phyloP scores from a whole-genome alignment of 768 basidiomycete species.

The Multifurca ochricompacta region DNA sequence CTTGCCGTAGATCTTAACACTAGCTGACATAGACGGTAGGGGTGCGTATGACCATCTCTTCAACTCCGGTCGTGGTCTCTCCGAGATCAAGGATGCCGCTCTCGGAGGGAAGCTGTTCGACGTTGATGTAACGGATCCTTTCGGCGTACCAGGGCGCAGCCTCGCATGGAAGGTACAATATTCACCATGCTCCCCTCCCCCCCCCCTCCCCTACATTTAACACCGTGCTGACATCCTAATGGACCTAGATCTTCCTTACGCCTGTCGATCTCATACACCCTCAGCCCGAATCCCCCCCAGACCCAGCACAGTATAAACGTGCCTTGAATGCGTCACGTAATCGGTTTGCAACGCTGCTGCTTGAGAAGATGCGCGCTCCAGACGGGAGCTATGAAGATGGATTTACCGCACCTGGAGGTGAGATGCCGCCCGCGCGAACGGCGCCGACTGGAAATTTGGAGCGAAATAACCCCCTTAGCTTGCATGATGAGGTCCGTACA shows the following conservation, averaged over 20 bases:
- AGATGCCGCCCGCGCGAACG: slow-evolving; percentile 27
- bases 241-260: slow-evolving; percentile 56
- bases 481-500: slow-evolving; percentile 56
- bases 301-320: slow-evolving; percentile 23
- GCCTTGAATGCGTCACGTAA: slow-evolving; percentile 43
- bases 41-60: slow-evolving; percentile 40
- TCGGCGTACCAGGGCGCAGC: slow-evolving; percentile 67
- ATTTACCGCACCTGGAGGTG: slow-evolving; percentile 46
- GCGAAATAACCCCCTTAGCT: slow-evolving; percentile 72
- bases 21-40: slow-evolving; percentile 25
- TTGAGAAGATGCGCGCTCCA: slow-evolving; percentile 72
- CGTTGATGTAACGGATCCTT: slow-evolving; percentile 30
- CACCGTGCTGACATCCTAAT: slow-evolving; percentile 11
- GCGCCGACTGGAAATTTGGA: slow-evolving; percentile 41
- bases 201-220: not conserved
- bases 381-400: slow-evolving; percentile 79
- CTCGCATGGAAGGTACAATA: slow-evolving; percentile 72
- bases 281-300: slow-evolving; percentile 31
- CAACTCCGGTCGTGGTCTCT: slow-evolving; percentile 43
- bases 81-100: slow-evolving; percentile 61
- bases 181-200: not conserved
- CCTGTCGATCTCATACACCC: slow-evolving; percentile 57
- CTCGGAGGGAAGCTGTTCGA: slow-evolving; percentile 53
- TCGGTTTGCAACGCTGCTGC: slow-evolving; percentile 48
- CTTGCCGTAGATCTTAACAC: not conserved